phyloP scores from a whole-genome alignment of 2,329 filamentous ascomycete genomes.

The Davidsoniella virescens region DNA sequence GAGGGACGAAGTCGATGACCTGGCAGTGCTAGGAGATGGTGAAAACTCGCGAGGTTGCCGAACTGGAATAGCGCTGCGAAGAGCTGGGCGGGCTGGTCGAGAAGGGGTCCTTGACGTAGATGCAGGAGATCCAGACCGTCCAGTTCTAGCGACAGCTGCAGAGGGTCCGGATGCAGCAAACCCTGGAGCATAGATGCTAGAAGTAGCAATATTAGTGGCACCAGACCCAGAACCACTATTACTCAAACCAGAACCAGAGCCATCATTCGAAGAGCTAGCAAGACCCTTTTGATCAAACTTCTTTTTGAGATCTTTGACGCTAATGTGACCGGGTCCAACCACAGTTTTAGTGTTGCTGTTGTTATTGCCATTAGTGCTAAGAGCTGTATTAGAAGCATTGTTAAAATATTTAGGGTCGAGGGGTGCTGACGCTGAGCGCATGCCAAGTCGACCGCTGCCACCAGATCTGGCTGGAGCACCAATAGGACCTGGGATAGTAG shows the following conservation, averaged over 20 bases:
- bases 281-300: conserved; percentile 52
- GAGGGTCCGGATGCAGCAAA: not conserved
- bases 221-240: not conserved
- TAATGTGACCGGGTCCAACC: conserved; percentile 20
- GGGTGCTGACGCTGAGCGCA: conserved; percentile 10
- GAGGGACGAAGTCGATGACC: conserved; percentile 9
- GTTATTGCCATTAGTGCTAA: not conserved
- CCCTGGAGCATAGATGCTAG: not conserved
- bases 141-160: not conserved
- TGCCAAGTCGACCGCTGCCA: not conserved
- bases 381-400: not conserved
- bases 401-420: conserved; percentile 7
- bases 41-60: conserved; percentile 10
- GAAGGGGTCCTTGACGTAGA: conserved; percentile 1
- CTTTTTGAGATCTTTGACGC: conserved; percentile 65
- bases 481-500: conserved; percentile 9
- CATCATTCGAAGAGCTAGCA: conserved; percentile 4
- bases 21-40: conserved; percentile 7
- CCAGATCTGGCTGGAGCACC: not conserved
- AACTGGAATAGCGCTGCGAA: conserved; percentile 11
- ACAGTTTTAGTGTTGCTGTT: not conserved
- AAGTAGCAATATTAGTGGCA: not conserved
- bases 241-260: not conserved
- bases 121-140: not conserved
- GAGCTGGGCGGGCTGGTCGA: conserved; percentile 3